Evolutionary conservation across 116 monocot genomes (phyloP).

Genomic region (Papilionanthe hybrid): DNA sequence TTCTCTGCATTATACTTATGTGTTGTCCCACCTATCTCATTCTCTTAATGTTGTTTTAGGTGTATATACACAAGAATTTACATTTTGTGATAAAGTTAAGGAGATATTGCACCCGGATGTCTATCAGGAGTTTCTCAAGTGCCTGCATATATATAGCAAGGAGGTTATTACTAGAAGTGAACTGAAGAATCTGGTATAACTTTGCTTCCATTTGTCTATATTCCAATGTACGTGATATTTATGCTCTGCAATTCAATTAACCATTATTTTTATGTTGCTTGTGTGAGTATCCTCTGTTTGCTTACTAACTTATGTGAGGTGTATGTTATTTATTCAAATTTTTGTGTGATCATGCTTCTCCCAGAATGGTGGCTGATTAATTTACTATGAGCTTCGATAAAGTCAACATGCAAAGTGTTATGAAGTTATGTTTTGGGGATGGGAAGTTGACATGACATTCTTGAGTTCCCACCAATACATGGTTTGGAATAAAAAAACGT

Average conservation of each 20-base stretch:
- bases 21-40: background rate
- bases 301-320: background rate
- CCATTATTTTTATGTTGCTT: background rate
- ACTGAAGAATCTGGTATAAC: constrained; percentile 53
- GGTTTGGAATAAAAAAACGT: too few relatives aligned
- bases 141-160: constrained; percentile 58
- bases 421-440: background rate
- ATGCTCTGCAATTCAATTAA: background rate
- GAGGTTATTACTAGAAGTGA: constrained; percentile 61
- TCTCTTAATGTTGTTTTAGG: constrained; percentile 22
- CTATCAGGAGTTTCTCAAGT: constrained; percentile 71
- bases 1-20: background rate
- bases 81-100: constrained; percentile 63
- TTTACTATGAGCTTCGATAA: background rate
- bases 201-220: background rate
- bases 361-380: background rate
- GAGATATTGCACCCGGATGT: constrained; percentile 36
- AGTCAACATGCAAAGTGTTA: background rate
- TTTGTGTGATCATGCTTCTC: background rate
- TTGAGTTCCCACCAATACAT: too few relatives aligned
- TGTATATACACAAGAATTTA: constrained; percentile 45
- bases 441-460: too few relatives aligned
- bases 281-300: too few relatives aligned
- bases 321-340: background rate
- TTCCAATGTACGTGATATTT: background rate